Conservation (phyloP, 257 asterid species). For the Nicotiana tomentosiformis region DNA sequence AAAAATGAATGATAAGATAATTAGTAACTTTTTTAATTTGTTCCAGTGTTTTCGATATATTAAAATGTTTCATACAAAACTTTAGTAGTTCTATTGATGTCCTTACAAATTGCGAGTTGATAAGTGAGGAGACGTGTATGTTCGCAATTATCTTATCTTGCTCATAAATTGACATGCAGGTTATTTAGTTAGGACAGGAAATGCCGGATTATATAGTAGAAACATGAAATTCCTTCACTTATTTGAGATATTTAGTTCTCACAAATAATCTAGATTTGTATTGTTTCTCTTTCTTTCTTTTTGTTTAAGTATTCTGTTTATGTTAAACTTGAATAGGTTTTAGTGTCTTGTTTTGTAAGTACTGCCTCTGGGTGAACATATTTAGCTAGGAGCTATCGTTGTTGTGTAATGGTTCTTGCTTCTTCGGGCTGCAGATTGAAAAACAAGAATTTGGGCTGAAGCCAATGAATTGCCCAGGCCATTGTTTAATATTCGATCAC, state of each 20-base stretch:
- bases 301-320: not conserved
- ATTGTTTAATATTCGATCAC: constrained; percentile 91
- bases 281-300: not conserved
- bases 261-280: not conserved
- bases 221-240: not conserved
- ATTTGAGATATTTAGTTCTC: not conserved
- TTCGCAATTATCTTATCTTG: not conserved
- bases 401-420: not conserved
- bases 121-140: not conserved
- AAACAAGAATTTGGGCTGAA: constrained; percentile 95
- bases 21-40: not conserved
- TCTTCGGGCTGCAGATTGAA: constrained; percentile 57
- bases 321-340: not conserved
- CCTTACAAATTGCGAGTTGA: not conserved
- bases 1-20: not conserved
- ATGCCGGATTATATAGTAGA: not conserved
- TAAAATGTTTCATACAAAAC: not conserved
- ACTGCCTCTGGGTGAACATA: not conserved
- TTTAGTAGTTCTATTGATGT: not conserved
- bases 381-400: not conserved
- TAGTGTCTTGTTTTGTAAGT: not conserved
- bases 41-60: not conserved
- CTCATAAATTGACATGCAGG: not conserved
- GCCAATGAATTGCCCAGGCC: constrained; percentile 99
- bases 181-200: not conserved